These are phyloP conservation scores for Coccomyxa subellipsoidea DNA, from an alignment of 163 green algal species.

Conservation along the genomic window DNA sequence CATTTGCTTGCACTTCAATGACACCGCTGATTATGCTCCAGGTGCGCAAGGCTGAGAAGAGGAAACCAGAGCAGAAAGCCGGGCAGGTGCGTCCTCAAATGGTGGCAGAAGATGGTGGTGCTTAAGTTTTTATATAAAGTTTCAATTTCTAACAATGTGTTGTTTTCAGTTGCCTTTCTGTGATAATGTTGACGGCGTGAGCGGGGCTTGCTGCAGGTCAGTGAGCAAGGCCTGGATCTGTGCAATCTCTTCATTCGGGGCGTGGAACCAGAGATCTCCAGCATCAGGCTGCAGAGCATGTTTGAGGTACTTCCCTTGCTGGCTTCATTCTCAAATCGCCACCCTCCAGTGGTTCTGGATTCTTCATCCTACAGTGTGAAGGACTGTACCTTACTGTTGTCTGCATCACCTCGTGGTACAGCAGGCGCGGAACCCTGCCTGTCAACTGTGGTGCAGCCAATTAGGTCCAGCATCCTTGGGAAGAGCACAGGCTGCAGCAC, in stretches of 20 bases:
- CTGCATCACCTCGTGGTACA: neutral
- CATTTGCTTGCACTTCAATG: neutral
- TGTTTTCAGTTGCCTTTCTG: no score
- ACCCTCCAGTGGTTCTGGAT: neutral
- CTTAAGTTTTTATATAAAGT: no score
- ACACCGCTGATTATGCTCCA: neutral
- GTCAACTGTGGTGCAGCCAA: neutral
- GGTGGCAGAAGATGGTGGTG: no score
- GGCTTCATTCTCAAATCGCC: neutral
- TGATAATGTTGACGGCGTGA: no score
- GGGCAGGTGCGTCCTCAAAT: neutral
- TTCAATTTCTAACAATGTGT: no score
- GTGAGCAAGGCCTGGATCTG: neutral
- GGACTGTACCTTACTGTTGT: neutral
- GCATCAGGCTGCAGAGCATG: neutral
- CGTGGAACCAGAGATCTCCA: neutral
- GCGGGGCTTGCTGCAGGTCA: neutral
- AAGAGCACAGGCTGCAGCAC: neutral
- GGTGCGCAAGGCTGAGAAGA: neutral
- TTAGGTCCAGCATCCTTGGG: neutral
- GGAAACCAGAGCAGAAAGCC: neutral
- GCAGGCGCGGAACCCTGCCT: neutral
- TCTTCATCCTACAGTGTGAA: neutral
- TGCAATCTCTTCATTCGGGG: neutral
- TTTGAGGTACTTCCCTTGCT: neutral